phyloP scores from a whole-genome alignment of 2,329 filamentous ascomycete species.

The Pseudogymnoascus sp. region DNA sequence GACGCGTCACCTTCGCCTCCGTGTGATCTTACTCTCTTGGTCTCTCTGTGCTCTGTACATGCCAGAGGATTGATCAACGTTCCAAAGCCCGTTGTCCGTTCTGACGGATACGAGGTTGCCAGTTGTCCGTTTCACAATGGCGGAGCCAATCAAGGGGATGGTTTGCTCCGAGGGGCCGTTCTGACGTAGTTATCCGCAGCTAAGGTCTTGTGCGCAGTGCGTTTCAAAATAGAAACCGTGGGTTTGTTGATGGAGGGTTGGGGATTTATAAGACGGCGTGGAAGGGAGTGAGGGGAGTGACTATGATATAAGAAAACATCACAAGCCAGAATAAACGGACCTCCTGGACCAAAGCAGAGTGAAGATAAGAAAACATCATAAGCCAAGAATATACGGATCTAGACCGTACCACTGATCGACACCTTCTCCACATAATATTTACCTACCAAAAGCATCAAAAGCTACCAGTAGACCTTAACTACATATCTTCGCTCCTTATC shows the following conservation, averaged over 20 bases:
- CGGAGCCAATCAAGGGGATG: neutral
- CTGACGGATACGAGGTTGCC: neutral
- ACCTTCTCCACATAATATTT: neutral
- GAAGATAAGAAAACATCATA: neutral
- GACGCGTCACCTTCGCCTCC: neutral
- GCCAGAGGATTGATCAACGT: neutral
- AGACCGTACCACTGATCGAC: neutral
- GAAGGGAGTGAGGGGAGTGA: neutral
- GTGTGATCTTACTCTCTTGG: neutral
- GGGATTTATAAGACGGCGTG: neutral
- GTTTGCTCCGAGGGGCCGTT: neutral
- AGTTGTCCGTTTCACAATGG: constrained; percentile 3
- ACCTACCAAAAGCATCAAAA: neutral
- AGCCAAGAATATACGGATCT: neutral
- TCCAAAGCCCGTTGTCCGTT: neutral
- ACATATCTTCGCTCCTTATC: neutral
- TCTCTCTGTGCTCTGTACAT: neutral
- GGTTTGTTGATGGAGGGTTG: neutral
- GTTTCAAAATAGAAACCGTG: neutral
- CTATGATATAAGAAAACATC: neutral
- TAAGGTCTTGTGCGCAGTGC: neutral
- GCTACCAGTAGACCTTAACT: neutral
- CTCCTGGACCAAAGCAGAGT: neutral
- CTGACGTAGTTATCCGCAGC: constrained; percentile 4
- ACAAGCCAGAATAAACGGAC: neutral